A percentile compares a stretch with the other conserved stretches of the same genome.
Evolutionary conservation across 1,284 basidiomycete genomes (phyloP).

Genomic region (Cutaneotrichosporon cavernicola): DNA sequence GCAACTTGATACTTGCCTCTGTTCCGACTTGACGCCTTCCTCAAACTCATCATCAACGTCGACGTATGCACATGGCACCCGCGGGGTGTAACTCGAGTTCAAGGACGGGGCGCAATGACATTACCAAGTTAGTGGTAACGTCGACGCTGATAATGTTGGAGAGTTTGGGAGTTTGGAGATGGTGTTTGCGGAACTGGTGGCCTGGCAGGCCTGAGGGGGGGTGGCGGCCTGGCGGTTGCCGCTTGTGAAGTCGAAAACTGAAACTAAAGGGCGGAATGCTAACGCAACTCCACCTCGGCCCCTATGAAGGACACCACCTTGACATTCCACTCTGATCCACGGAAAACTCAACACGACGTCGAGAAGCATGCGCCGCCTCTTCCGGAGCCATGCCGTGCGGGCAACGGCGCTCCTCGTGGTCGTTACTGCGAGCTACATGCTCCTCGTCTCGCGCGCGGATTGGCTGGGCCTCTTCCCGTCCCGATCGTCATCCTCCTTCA

Average conservation of each 20-base stretch:
- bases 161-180: too few species aligned
- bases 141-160: too few species aligned
- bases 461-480: constrained; percentile 11
- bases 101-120: too few species aligned
- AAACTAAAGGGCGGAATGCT: neutral
- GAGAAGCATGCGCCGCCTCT: neutral
- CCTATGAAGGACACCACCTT: neutral
- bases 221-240: too few species aligned
- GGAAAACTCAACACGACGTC: neutral
- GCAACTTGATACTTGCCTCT: too few species aligned
- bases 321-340: neutral
- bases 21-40: too few species aligned
- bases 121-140: too few species aligned
- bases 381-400: neutral
- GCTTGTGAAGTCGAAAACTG: neutral
- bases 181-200: too few species aligned
- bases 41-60: too few species aligned
- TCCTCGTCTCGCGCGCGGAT: constrained; percentile 4
- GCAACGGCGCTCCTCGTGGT: constrained; percentile 7
- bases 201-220: too few species aligned
- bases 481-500: neutral
- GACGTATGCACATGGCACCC: too few species aligned
- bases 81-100: too few species aligned
- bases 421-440: neutral
- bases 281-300: neutral